A percentile compares a stretch with the other conserved stretches of the same genome.
phyloP scores from a whole-genome alignment of 1,284 basidiomycete genomes.

The Moesziomyces parantarcticus region DNA sequence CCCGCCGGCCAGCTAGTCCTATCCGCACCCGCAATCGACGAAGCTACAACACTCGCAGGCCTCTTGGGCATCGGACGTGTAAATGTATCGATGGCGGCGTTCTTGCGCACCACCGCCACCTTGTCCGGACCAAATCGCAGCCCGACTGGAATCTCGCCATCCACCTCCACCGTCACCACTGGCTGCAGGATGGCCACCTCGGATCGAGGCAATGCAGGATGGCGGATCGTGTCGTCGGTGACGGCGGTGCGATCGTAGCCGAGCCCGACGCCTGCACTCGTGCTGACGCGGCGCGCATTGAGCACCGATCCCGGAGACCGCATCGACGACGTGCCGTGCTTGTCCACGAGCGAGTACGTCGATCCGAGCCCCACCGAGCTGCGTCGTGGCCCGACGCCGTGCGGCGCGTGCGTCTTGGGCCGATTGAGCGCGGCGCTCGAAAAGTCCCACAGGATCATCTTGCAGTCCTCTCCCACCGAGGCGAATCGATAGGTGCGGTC shows the following conservation, averaged over 20 bases:
- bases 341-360: slow-evolving; percentile 43
- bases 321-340: slow-evolving; percentile 13
- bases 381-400: slow-evolving; percentile 6
- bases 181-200: slow-evolving; percentile 91
- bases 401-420: slow-evolving; percentile 46
- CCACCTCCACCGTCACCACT: slow-evolving; percentile 72
- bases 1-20: slow-evolving; percentile 14
- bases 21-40: slow-evolving; percentile 3
- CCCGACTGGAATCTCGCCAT: slow-evolving; percentile 32
- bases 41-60: slow-evolving; percentile 10
- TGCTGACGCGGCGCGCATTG: slow-evolving; percentile 18
- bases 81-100: slow-evolving; percentile 41
- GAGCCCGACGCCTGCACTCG: not conserved
- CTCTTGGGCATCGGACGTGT: slow-evolving; percentile 27
- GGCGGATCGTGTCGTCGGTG: slow-evolving; percentile 74
- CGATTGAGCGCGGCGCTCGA: slow-evolving; percentile 52
- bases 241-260: slow-evolving; percentile 3
- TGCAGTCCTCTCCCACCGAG: slow-evolving; percentile 63
- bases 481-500: slow-evolving; percentile 60
- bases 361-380: slow-evolving; percentile 38
- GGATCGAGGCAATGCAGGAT: slow-evolving; percentile 85
- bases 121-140: slow-evolving; percentile 35
- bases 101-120: slow-evolving; percentile 40
- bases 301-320: slow-evolving; percentile 20
- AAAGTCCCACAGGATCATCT: slow-evolving; percentile 63